Base-by-base conservation (phyloP, 768 basidiomycete species). In the Postia placenta region DNA sequence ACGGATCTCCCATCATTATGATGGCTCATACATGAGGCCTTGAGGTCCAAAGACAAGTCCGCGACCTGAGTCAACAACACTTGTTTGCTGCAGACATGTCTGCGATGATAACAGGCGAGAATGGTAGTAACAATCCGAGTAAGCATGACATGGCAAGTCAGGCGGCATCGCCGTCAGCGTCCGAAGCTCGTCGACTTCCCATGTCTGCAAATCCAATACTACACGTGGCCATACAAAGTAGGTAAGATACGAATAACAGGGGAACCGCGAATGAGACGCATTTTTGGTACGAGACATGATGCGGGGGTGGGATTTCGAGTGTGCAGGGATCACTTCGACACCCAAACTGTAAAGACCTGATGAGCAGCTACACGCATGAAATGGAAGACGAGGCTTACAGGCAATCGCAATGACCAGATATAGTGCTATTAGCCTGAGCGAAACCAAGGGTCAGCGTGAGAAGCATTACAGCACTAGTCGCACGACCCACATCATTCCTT, bases 341-440 rank as follows among this genome's bases (percentile, higher is more conserved):
- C 72, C 72, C 72, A 74, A 62, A 73, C 72, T 71, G 48, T 1
- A n/a, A 44, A 26, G 12, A 22, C 30, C 17, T 42, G 26, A 26
- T 50, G n/a, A 42, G 47, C 50, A 26, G 54, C 50, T 19, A 42
- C n/a, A 26, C 9, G n/a, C 33, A 9, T n/a, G 33, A 35, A 14
- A 4, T 35, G 5, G 39, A 47, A 49, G 24, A 24, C 15, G 43
- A 43, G 22, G 70, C 85, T 51, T 65, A 88, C 86, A 89, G 26
- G 87, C 81, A 33, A 92, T 74, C 14, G 83, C 84, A 58, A 92
- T 86, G 58, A 92, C 85, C 37, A 86, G 65, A 64, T 93, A 93
- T 17, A 93, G 71, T 0, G 85, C 74, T 47, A 80, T 68, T 44
- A 74, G 50, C 55, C 54, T 54, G 48, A 55, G n/a, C n/a, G n/a